Evolutionary conservation across 2,329 filamentous ascomycete species (phyloP).

Genomic region (Trichophyton benhamiae): DNA sequence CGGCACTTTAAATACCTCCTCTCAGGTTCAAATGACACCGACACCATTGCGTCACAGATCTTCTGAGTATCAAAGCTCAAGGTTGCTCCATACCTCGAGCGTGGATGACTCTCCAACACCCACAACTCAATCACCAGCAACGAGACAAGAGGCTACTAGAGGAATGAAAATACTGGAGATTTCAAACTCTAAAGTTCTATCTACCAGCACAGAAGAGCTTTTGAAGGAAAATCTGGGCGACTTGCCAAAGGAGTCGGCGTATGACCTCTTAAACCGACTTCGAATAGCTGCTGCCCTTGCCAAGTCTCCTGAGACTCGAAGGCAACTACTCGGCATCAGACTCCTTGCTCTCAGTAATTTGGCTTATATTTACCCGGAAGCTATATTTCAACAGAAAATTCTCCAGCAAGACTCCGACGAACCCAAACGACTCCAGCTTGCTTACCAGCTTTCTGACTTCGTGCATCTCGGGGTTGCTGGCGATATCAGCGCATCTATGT

Average conservation of each 20-base stretch:
- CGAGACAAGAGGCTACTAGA: conserved; percentile 24
- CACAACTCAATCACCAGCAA: conserved; percentile 27
- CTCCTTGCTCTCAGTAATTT: conserved; percentile 81
- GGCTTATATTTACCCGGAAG: conserved; percentile 75
- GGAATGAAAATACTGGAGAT: conserved; percentile 52
- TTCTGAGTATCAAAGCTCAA: conserved; percentile 43
- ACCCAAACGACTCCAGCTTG: conserved; percentile 74
- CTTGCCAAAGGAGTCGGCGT: conserved; percentile 60
- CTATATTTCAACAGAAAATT: conserved; percentile 72
- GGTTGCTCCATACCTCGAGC: conserved; percentile 34
- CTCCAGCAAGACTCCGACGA: conserved; percentile 81
- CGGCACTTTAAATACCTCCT: conserved; percentile 21
- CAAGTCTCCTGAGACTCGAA: conserved; percentile 52
- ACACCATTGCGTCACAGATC: conserved; percentile 60
- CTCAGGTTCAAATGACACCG: conserved; percentile 51
- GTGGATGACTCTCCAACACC: conserved; percentile 42
- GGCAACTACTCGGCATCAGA: conserved; percentile 66
- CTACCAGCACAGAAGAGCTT: conserved; percentile 26
- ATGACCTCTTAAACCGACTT: conserved; percentile 73
- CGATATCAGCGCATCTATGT: conserved; percentile 54
- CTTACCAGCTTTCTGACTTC: conserved; percentile 83
- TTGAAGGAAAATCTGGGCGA: conserved; percentile 41
- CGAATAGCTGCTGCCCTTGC: conserved; percentile 72
- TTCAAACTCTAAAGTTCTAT: conserved; percentile 37
- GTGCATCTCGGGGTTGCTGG: conserved; percentile 70